Evolutionary conservation across 257 asterid species (phyloP).

Genomic region (Paraleonurus japonicus): DNA sequence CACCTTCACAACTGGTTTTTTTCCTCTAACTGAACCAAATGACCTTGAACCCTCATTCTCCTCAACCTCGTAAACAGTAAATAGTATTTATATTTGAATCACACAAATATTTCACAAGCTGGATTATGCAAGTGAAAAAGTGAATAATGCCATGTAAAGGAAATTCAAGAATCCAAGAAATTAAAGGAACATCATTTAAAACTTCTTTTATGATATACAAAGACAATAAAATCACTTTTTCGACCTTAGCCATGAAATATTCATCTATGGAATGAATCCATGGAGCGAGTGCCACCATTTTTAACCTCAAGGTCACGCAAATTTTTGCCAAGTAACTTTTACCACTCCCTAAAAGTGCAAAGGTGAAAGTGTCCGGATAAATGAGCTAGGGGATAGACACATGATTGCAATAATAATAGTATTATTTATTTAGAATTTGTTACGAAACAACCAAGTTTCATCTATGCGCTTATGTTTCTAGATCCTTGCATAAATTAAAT

Average conservation of each 20-base stretch:
- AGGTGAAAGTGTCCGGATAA: not conserved
- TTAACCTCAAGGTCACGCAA: conserved; percentile 91
- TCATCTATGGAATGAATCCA: conserved; percentile 95
- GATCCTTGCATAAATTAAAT: no score
- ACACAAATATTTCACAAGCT: conserved; percentile 14
- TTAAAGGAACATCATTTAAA: no score
- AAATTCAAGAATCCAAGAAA: not conserved
- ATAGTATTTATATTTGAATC: conserved; percentile 16
- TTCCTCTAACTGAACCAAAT: conserved; percentile 72
- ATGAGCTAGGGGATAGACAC: not conserved
- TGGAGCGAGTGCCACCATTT: no score
- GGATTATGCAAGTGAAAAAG: conserved; percentile 8
- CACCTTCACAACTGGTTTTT: conserved; percentile 55
- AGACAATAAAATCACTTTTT: conserved; percentile 60
- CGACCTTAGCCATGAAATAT: conserved; percentile 97
- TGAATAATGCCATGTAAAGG: not conserved
- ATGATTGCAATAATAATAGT: no score
- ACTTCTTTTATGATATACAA: no score
- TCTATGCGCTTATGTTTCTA: no score
- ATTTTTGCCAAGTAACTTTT: conserved; percentile 92
- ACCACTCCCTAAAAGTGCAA: conserved; percentile 78
- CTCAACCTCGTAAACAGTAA: conserved; percentile 52
- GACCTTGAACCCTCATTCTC: conserved; percentile 59
- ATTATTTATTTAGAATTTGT: no score
- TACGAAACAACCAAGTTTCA: no score